Base-by-base conservation (phyloP, 1,284 basidiomycete species). In the Cutaneotrichosporon sp. region DNA sequence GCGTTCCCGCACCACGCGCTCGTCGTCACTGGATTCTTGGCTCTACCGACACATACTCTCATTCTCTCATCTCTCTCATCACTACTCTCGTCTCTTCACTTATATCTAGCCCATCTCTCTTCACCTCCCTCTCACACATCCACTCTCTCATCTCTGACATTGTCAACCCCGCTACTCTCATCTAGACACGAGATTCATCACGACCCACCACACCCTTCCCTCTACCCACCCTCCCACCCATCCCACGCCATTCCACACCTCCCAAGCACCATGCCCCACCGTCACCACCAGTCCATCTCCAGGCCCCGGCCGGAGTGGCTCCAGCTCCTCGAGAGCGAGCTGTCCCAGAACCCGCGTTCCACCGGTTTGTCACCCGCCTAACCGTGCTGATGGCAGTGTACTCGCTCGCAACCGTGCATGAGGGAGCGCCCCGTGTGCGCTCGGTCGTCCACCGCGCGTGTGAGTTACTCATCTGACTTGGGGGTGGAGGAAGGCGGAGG, bases 361-460 rank as follows among this genome's bases (percentile, higher is more conserved):
- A 42, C 38, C 6, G 38, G 38, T 42, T 18, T 18, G 38, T 42
- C 2, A 42, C 18, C 38, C 18, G 2, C 16, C 18, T 18, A 18
- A 7, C 38, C 16, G 18, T 18, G 27, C 59, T 51, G 16, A 56
- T 33, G 3, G 4, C 62, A 78, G 76, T 67, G 1, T 78, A 76
- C 60, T 70, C 74, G 20, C 62, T 78, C 22, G 64, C 74, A 14
- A 74, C 75, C 16, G 56, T 72, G 4, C 69, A 66, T 14, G 68
- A 69, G 24, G 67, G 69, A 24, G 64, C 66, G 45, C 78, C 78
- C 4, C 69, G 73, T 56, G 73, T 74, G 43, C 69, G 78, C 34
- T 68, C 67, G 59, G 74, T 78, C 33, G 73, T 78, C 25, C 76
- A 79, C 54, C 66, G 78, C 49, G 69, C 62, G 16, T 58, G 75